Evolutionary conservation across 768 basidiomycete species (phyloP).

Genomic region (Tricholoma matsutake): DNA sequence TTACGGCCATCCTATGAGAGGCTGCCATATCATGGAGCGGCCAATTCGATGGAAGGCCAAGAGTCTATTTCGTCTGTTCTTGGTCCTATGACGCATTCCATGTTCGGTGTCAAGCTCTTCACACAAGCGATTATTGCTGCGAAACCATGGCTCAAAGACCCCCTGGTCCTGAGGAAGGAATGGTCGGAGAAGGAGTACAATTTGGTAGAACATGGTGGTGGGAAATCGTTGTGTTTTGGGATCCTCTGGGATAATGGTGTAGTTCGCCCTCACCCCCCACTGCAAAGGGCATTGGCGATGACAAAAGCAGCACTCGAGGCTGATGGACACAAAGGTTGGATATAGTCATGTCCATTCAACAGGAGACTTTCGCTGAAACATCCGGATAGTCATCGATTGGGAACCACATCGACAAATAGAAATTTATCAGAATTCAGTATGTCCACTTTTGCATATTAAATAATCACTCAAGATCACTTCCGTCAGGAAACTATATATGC

Average conservation of each 20-base stretch:
- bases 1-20: constrained; percentile 55
- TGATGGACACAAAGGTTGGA: constrained; percentile 47
- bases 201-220: constrained; percentile 44
- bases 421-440: constrained; percentile 42
- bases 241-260: constrained; percentile 50
- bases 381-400: constrained; percentile 63
- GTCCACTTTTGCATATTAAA: not conserved
- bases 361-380: constrained; percentile 5
- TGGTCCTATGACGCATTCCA: constrained; percentile 52
- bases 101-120: constrained; percentile 52
- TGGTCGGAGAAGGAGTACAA: constrained; percentile 46
- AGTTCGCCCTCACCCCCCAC: constrained; percentile 49
- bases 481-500: constrained; percentile 48
- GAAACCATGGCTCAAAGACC: constrained; percentile 56
- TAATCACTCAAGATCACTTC: constrained; percentile 8
- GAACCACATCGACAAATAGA: constrained; percentile 50
- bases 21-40: constrained; percentile 51
- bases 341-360: no score
- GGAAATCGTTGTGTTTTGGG: constrained; percentile 43
- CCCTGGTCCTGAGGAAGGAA: constrained; percentile 43
- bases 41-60: constrained; percentile 51
- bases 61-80: constrained; percentile 56
- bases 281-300: constrained; percentile 48
- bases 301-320: constrained; percentile 41
- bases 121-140: constrained; percentile 46